A percentile compares a stretch with the other conserved stretches of the same genome.
Conservation (phyloP, 352 stramenopile genomes). For the Globisporangium nunn region DNA sequence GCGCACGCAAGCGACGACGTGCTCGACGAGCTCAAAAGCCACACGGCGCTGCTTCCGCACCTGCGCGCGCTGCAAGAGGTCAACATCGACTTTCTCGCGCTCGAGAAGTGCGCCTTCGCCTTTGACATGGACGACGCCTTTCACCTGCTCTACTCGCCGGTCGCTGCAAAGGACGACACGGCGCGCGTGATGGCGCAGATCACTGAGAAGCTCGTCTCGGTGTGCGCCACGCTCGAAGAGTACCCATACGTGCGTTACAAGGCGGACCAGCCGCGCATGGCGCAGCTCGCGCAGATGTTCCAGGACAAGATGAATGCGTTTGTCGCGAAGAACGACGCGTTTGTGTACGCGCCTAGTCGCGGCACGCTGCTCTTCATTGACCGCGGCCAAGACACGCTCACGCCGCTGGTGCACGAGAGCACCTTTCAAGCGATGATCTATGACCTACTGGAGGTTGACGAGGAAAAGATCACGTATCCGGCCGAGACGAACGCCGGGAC, state of each 20-base stretch:
- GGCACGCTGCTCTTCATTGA: conserved; percentile 94
- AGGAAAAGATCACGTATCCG: conserved; percentile 91
- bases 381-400: conserved; percentile 89
- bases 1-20: conserved; percentile 66
- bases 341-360: conserved; percentile 87
- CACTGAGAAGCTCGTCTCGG: conserved; percentile 91
- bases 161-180: conserved; percentile 31
- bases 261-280: conserved; percentile 71
- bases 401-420: conserved; percentile 97
- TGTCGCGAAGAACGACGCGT: conserved; percentile 85
- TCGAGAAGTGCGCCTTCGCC: conserved; percentile 92
- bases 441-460: conserved; percentile 92
- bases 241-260: conserved; percentile 95
- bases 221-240: conserved; percentile 96
- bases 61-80: conserved; percentile 91
- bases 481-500: conserved; percentile 78
- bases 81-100: conserved; percentile 94
- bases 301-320: conserved; percentile 95
- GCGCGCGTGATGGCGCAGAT: conserved; percentile 48
- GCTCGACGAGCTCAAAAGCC: conserved; percentile 84
- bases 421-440: conserved; percentile 97
- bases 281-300: conserved; percentile 88
- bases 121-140: conserved; percentile 88
- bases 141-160: conserved; percentile 72
- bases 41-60: conserved; percentile 65